Evolutionary conservation across 805 yeast species (phyloP).

Genomic region (Tetrapisispora nanseiensis): DNA sequence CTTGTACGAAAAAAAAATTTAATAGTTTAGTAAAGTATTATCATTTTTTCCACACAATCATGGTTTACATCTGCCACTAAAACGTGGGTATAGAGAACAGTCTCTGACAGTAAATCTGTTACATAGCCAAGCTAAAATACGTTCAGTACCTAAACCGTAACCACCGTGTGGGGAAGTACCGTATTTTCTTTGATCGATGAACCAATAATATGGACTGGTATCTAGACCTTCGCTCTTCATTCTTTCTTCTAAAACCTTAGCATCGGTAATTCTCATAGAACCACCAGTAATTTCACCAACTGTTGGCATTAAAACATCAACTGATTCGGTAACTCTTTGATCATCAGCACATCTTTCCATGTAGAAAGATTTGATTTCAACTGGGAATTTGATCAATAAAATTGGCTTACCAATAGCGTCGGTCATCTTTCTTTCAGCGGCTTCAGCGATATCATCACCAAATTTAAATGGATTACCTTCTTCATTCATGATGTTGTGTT

Average conservation of each 20-base stretch:
- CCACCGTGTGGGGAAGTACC: conserved; percentile 99
- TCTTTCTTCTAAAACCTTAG: conserved; percentile 78
- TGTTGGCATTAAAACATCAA: conserved; percentile 96
- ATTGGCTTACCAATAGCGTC: conserved; percentile 91
- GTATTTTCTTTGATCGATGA: conserved; percentile 87
- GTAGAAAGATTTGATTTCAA: conserved; percentile 94
- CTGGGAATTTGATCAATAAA: conserved; percentile 88
- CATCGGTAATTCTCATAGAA: conserved; percentile 86
- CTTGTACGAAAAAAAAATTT: too few relatives aligned
- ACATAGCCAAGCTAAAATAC: conserved; percentile 97
- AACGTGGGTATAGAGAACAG: conserved; percentile 95
- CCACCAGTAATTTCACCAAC: conserved; percentile 99
- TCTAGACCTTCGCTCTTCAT: conserved; percentile 88
- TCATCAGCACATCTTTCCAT: conserved; percentile 90
- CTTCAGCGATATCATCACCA: conserved; percentile 99
- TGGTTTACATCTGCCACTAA: conserved; percentile 96
- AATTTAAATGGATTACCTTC: conserved; percentile 87
- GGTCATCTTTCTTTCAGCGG: conserved; percentile 98
- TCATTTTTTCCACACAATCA: too few relatives aligned
- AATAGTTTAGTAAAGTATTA: too few relatives aligned
- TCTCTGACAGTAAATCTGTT: conserved; percentile 97
- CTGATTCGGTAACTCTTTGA: conserved; percentile 92
- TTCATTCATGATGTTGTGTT: conserved; percentile 88
- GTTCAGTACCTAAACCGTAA: conserved; percentile 96
- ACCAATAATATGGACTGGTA: conserved; percentile 87